Conservation (phyloP, 768 basidiomycete genomes). For the Obba rivulosa region DNA sequence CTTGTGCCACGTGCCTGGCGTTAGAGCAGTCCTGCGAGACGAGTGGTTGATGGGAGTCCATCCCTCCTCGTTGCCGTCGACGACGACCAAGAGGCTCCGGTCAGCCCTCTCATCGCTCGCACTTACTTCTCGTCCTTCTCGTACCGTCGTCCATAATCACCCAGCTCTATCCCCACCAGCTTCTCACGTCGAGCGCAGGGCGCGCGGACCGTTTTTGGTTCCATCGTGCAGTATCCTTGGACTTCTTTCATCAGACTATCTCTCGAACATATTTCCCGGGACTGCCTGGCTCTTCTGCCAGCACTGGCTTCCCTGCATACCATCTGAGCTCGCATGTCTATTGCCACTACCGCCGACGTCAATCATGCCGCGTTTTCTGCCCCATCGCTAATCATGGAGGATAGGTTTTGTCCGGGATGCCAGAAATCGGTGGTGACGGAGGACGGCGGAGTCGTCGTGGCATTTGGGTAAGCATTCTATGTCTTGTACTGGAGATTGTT, state of each 20-base stretch:
- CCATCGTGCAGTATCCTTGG: background rate
- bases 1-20: too few relatives aligned
- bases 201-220: conserved; percentile 4
- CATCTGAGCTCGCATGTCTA: conserved; percentile 6
- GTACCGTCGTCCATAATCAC: background rate
- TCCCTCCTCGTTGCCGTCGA: conserved; percentile 4
- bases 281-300: background rate
- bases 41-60: too few relatives aligned
- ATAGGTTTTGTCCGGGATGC: conserved; percentile 78
- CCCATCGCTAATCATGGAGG: conserved; percentile 29
- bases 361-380: conserved; percentile 13
- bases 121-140: background rate
- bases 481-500: conserved; percentile 4
- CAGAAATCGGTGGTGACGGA: conserved; percentile 76
- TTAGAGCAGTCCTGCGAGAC: too few relatives aligned
- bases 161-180: background rate
- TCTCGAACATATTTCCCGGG: background rate
- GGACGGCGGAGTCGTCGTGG: conserved; percentile 84
- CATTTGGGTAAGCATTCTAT: conserved; percentile 76
- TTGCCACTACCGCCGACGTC: conserved; percentile 4
- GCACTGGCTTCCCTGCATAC: conserved; percentile 12
- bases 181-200: conserved; percentile 8
- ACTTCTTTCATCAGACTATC: background rate
- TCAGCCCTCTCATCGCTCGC: conserved; percentile 7
- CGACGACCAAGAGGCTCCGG: conserved; percentile 13